Evolutionary conservation across 805 yeast genomes (phyloP), one percentile per base, ranked within the genome.

Genomic region (Saccharomycopsis vini): DNA sequence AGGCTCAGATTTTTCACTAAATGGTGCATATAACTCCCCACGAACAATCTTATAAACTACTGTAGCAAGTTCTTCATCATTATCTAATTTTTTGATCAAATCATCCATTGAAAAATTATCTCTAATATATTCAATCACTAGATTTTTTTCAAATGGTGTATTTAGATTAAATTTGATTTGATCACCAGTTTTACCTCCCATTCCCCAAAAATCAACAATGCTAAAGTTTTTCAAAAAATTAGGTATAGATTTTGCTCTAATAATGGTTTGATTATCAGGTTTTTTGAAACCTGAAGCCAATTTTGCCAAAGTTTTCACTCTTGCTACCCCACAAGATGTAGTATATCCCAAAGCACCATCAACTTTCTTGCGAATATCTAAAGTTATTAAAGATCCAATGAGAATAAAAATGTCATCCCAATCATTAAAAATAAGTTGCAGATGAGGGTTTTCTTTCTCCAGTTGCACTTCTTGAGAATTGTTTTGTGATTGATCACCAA

Each of bases 141-240:
- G 58, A 23, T 61, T 68, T 2, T 63, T 44, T 5, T 29, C 32
- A 23, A 28, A 62, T 0, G 81, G 84, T 2, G 75, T 61, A 1
- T 68, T 64, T n/a, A 88, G 59, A 16, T 64, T 59, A n/a, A 61
- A 58, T 15, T 69, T 49, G 1, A 87, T 66, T 10, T 64, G 62
- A 9, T 79, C 78, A 0, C 98, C 98, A 7, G 71, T 62, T 52
- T 85, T 86, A 2, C 97, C 98, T 5, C 98, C 97, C 69, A 90
- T 66, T 0, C 95, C 87, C 73, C 95, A 81, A 45, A 90, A 75
- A 52, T 88, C 95, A 0, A 75, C 73, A 18, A 90, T 57, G 46
- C 77, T 75, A 57, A 81, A 79, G 21, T 72, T 67, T 24, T 66
- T 66, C 9, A 89, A 59, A 57, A 90, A 92, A 0, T 56, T 54